A percentile compares a stretch with the other conserved stretches of the same genome.
Evolutionary conservation across 441 rosid species (phyloP).

Genomic region (Corymbia calophylla): DNA sequence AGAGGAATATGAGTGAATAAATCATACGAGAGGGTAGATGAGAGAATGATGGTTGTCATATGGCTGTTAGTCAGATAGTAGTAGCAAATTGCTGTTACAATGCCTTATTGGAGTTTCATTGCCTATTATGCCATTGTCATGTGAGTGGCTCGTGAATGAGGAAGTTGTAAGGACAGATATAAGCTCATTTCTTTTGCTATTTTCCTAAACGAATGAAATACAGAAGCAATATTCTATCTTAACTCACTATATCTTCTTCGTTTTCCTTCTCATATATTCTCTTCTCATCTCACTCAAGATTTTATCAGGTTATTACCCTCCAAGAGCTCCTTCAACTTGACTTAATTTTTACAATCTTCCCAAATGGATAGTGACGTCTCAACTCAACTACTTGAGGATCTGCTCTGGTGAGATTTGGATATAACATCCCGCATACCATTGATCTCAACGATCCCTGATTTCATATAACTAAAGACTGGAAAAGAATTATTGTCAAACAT

Average conservation of each 20-base stretch:
- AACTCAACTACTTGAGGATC: background rate
- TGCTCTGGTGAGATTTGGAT: background rate
- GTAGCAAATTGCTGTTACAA: background rate
- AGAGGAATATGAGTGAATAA: background rate
- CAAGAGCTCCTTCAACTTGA: background rate
- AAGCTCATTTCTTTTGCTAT: background rate
- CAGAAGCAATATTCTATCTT: background rate
- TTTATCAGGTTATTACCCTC: background rate
- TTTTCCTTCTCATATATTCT: background rate
- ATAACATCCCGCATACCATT: background rate
- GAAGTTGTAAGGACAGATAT: background rate
- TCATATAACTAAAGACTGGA: background rate
- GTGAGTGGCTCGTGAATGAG: background rate
- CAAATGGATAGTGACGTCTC: background rate
- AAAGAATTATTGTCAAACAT: background rate
- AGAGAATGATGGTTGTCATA: background rate
- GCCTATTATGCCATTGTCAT: background rate
- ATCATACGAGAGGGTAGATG: background rate
- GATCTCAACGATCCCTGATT: background rate
- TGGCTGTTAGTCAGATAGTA: background rate
- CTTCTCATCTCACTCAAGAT: background rate
- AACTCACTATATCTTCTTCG: background rate
- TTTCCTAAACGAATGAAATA: background rate
- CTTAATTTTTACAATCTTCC: background rate
- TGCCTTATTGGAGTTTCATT: background rate